Conservation (phyloP, 108 stramenopile species). For the Cyclotella baltica region DNA sequence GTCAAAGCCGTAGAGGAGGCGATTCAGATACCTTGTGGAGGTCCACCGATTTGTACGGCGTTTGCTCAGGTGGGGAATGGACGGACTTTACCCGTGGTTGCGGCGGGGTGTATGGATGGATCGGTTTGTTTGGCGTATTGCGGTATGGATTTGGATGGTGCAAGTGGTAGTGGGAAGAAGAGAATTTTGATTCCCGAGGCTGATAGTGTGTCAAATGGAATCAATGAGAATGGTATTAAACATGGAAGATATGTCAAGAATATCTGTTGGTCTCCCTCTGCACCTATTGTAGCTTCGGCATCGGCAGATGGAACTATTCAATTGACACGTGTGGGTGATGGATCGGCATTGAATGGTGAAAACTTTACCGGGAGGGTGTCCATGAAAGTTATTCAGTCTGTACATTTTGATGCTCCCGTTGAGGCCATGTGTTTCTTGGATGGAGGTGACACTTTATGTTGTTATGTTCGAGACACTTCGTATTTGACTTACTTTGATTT, state of each 20-base stretch:
- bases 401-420: slow-evolving; percentile 72
- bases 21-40: slow-evolving; percentile 59
- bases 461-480: slow-evolving; percentile 76
- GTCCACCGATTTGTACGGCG: slow-evolving; percentile 74
- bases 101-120: slow-evolving; percentile 84
- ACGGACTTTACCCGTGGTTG: slow-evolving; percentile 54
- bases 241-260: slow-evolving; percentile 77
- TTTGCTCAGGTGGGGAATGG: slow-evolving; percentile 59
- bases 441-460: slow-evolving; percentile 65
- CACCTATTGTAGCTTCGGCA: slow-evolving; percentile 71
- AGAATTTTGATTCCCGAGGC: slow-evolving; percentile 22
- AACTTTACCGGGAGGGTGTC: slow-evolving; percentile 18
- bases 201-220: slow-evolving; percentile 2
- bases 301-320: slow-evolving; percentile 84
- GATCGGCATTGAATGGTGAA: slow-evolving; percentile 30
- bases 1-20: slow-evolving; percentile 52
- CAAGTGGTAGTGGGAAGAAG: slow-evolving; percentile 5
- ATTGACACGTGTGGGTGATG: slow-evolving; percentile 55
- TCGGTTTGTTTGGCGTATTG: slow-evolving; percentile 62
- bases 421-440: slow-evolving; percentile 79
- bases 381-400: slow-evolving; percentile 49
- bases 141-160: slow-evolving; percentile 29
- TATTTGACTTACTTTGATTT: slow-evolving; percentile 77
- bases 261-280: slow-evolving; percentile 72
- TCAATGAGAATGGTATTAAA: slow-evolving; percentile 46